These are phyloP conservation scores for Hypoxylon subgilvum DNA, from an alignment of 495 filamentous ascomycete genomes.

Conservation along the genomic window DNA sequence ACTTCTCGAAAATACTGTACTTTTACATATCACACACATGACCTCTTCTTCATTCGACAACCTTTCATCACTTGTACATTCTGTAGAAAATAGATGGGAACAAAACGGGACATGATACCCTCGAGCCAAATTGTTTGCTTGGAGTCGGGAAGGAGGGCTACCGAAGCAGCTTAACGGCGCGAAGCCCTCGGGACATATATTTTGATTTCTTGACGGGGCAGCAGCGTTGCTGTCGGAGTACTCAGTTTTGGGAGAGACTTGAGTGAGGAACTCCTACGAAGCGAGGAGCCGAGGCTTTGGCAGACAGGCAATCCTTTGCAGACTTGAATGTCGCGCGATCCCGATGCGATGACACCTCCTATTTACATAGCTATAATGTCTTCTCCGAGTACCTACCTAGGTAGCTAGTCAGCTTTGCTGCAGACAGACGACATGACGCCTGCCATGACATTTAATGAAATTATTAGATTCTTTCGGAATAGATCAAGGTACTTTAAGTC, in stretches of 20 bases:
- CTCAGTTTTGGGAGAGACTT: not conserved
- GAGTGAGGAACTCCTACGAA: not conserved
- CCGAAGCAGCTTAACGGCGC: slow-evolving; percentile 22
- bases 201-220: slow-evolving; percentile 21
- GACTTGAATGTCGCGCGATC: slow-evolving; percentile 1
- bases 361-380: slow-evolving; percentile 14
- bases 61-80: slow-evolving; percentile 9
- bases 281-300: slow-evolving; percentile 8
- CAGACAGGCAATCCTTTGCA: slow-evolving; percentile 3
- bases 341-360: slow-evolving; percentile 1
- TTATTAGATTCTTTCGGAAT: too few species aligned
- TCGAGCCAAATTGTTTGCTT: slow-evolving; percentile 31
- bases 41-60: slow-evolving; percentile 20
- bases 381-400: slow-evolving; percentile 11
- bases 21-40: slow-evolving; percentile 8
- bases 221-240: not conserved
- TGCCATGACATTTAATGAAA: slow-evolving; percentile 29
- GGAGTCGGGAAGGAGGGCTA: slow-evolving; percentile 18
- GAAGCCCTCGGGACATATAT: slow-evolving; percentile 2
- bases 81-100: slow-evolving; percentile 34
- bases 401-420: not conserved
- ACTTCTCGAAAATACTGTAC: slow-evolving; percentile 17
- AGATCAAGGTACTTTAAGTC: too few species aligned
- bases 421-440: slow-evolving; percentile 23
- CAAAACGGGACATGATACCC: slow-evolving; percentile 38